Conservation (phyloP, 305 asterid species). For the Fraxinus platypoda region DNA sequence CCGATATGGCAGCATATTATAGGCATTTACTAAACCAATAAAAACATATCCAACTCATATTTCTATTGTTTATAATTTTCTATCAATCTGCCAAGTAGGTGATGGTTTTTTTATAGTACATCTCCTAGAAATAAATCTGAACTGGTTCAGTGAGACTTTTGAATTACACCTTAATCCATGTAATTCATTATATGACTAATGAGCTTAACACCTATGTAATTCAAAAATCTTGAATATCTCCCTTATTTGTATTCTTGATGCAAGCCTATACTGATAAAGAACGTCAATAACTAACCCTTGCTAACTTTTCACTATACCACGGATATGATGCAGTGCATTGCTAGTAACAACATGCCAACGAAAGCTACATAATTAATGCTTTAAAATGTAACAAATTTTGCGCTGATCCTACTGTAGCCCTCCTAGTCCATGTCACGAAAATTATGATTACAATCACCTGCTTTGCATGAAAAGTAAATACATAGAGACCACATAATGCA, state of each 20-base stretch:
- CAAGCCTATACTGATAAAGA: not conserved
- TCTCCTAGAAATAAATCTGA: not conserved
- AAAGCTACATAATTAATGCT: not conserved
- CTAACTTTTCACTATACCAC: not conserved
- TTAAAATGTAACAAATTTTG: not conserved
- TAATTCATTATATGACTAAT: not conserved
- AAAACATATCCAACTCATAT: not conserved
- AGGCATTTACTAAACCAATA: not conserved
- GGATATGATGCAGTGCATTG: not conserved
- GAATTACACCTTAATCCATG: not conserved
- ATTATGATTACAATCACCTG: not conserved
- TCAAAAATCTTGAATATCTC: not conserved
- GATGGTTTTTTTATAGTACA: not conserved
- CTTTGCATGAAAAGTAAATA: not conserved
- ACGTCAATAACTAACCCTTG: not conserved
- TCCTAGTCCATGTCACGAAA: not conserved
- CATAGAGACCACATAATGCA: not conserved
- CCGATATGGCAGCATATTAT: not conserved
- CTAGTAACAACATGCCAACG: not conserved
- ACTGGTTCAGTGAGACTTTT: not conserved
- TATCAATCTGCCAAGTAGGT: not conserved
- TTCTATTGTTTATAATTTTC: not conserved
- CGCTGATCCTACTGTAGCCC: not conserved
- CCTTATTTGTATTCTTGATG: not conserved
- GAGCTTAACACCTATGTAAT: not conserved